Conservation (phyloP, 495 filamentous ascomycete genomes). For the Cudoniella acicularis region DNA sequence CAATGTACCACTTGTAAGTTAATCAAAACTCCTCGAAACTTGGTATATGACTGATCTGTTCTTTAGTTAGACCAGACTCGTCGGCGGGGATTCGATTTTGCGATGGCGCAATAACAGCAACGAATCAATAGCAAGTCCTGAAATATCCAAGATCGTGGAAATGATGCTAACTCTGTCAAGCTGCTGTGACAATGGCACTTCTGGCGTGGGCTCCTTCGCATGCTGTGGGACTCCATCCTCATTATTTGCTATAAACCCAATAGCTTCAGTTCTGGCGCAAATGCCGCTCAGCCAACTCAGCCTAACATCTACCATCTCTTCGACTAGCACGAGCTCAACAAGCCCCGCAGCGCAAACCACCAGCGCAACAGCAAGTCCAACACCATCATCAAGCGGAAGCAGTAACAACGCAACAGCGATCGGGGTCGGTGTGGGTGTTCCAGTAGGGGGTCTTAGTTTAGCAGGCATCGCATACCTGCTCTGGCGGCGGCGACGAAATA, state of each 20-base stretch:
- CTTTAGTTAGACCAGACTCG: conserved; percentile 4
- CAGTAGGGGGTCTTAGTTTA: too few species aligned
- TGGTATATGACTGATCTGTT: not conserved
- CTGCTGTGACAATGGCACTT: conserved; percentile 18
- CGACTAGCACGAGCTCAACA: too few species aligned
- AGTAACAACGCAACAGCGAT: too few species aligned
- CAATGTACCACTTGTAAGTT: conserved; percentile 14
- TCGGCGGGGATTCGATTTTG: conserved; percentile 15
- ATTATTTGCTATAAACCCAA: conserved; percentile 10
- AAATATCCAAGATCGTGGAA: not conserved
- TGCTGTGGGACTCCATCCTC: conserved; percentile 6
- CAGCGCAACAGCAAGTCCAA: too few species aligned
- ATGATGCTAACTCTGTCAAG: conserved; percentile 1
- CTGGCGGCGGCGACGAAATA: too few species aligned
- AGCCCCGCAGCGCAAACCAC: too few species aligned
- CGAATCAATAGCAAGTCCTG: conserved; percentile 11
- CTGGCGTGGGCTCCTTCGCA: conserved; percentile 10
- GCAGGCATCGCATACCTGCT: too few species aligned
- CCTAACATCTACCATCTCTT: too few species aligned
- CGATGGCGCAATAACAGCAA: conserved; percentile 12
- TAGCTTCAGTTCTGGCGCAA: conserved; percentile 1
- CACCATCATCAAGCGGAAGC: too few species aligned
- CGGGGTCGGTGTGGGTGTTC: too few species aligned
- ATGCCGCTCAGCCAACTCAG: too few species aligned
- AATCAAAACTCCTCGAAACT: not conserved